phyloP scores from a whole-genome alignment of 305 asterid genomes.

The Petunia hybrid region DNA sequence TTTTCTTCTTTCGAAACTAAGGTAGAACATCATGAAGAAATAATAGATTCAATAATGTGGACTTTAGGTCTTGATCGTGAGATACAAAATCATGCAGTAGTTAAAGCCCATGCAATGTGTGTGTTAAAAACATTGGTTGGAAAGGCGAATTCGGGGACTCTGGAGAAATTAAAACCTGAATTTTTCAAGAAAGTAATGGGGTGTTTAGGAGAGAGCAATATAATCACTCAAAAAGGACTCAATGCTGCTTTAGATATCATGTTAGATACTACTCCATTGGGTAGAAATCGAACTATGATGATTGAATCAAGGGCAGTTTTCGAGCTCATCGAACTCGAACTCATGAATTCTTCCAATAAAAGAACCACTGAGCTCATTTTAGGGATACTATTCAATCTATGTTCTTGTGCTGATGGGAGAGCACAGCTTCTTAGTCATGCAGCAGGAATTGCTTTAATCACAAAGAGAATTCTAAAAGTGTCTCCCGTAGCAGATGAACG shows the following conservation, averaged over 20 bases:
- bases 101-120: constrained; percentile 45
- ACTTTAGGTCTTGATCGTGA: constrained; percentile 33
- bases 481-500: constrained; percentile 55
- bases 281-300: constrained; percentile 54
- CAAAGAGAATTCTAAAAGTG: constrained; percentile 56
- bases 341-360: constrained; percentile 41
- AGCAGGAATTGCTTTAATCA: constrained; percentile 57
- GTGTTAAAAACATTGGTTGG: constrained; percentile 38
- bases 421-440: constrained; percentile 67
- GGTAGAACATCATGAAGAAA: constrained; percentile 9
- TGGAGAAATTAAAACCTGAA: constrained; percentile 49
- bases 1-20: background rate
- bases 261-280: constrained; percentile 47
- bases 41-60: constrained; percentile 54
- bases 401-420: constrained; percentile 67
- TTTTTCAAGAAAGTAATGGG: constrained; percentile 36
- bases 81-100: background rate
- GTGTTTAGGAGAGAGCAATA: constrained; percentile 32
- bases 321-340: constrained; percentile 58
- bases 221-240: constrained; percentile 27
- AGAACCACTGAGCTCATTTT: constrained; percentile 52
- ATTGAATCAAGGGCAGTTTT: constrained; percentile 50
- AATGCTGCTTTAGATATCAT: constrained; percentile 46
- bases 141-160: constrained; percentile 27
- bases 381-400: constrained; percentile 50